Evolutionary conservation across 305 asterid genomes (phyloP).

Genomic region (Lippia alba): DNA sequence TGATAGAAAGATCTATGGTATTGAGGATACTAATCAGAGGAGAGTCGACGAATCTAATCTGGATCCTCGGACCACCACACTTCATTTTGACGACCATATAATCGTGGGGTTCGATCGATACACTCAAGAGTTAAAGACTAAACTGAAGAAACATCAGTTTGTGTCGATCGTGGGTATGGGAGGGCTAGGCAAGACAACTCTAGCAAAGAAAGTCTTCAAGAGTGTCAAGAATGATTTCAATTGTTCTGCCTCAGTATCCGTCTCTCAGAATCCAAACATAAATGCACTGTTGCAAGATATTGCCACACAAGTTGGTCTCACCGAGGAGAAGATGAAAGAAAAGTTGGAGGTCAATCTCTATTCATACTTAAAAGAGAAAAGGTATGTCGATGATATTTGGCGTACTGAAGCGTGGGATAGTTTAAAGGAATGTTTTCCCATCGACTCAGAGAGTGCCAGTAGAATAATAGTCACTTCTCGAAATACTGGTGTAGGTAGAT

Average conservation of each 20-base stretch:
- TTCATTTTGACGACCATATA: conserved; percentile 1
- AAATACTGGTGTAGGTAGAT: background rate
- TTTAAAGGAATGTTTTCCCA: background rate
- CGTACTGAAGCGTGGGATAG: no score
- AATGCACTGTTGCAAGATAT: background rate
- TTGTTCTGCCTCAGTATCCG: background rate
- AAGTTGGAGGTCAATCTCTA: background rate
- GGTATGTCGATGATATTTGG: background rate
- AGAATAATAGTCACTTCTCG: background rate
- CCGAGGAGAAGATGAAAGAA: background rate
- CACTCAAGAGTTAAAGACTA: background rate
- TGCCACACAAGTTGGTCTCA: background rate
- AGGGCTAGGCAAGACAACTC: background rate
- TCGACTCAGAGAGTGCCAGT: background rate
- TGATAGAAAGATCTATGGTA: background rate
- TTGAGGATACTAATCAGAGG: no score
- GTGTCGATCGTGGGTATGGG: conserved; percentile 2
- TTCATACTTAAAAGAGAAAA: background rate
- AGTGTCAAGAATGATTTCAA: background rate
- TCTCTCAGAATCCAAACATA: background rate
- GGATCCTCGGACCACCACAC: background rate
- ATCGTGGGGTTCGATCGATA: background rate
- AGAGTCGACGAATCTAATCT: background rate
- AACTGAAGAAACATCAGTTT: background rate
- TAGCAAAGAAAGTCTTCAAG: background rate